Evolutionary conservation across 306 rosid species (phyloP), one percentile per base, ranked within the genome.

Genomic region (Vicia faba): DNA sequence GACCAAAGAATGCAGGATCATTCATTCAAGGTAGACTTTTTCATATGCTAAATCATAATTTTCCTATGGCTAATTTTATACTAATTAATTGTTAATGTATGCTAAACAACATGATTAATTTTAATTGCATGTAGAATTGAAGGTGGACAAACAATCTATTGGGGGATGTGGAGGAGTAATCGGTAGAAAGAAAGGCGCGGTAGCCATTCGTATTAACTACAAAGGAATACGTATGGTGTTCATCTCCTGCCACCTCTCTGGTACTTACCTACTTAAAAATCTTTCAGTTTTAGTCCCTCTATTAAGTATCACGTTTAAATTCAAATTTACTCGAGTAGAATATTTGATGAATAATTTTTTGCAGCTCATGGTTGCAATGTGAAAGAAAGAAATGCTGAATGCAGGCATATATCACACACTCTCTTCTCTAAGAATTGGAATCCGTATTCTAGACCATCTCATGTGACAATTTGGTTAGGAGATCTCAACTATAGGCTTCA

Each of bases 181-280:
- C 8, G 70, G 95, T 65, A 87, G 95, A 69, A 91, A 84, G 80
- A 91, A 91, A 79, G 97, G 92, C 0, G 96, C 92, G 2, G 96
- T 87, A 8, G 96, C 87, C 11, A 80, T 85, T 61, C 79, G 83
- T 20, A 59, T 90, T 8, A 77, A 75, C 77, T 90, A 85, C 83
- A 85, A 85, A 81, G 82, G 83, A 87, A 75, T 85, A 56, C 55
- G 58, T 1, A 79, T 90, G 76, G 69, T 85, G 56, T 87, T 90
- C 87, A 76, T 90, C 60, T 79, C 95, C 2, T 84, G 96, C 68
- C 96, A 87, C 75, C 90, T 90, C 80, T 82, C 92, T 1, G 91
- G 92, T 55, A 51, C 7, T 11, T 14, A 43, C 1, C 4, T 15
- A 18, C 9, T 6, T 33, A 33, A 33, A 7, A 1, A 33, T 7